Conservation (phyloP, 176 grass and related monocot genomes). For the Cenchrus americanus region DNA sequence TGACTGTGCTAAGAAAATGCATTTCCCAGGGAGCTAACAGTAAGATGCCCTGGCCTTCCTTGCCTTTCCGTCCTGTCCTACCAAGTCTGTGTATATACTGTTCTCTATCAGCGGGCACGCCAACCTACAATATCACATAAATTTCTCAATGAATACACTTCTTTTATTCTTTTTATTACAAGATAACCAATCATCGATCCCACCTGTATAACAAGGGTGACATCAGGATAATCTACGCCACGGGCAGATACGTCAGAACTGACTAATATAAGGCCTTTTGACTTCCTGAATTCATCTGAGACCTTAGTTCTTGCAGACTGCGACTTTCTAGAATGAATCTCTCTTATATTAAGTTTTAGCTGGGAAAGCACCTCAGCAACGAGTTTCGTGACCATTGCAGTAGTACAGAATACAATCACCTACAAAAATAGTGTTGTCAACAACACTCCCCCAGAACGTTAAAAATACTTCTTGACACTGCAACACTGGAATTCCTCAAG, state of each 20-base stretch:
- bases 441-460: neutral
- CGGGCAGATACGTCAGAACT: conserved; percentile 97
- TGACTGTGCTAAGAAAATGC: conserved; percentile 61
- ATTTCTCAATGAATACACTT: neutral
- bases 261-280: conserved; percentile 88
- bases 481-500: conserved; percentile 15
- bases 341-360: conserved; percentile 78
- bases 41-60: conserved; percentile 77
- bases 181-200: neutral
- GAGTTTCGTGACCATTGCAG: conserved; percentile 89
- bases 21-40: conserved; percentile 86
- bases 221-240: conserved; percentile 96
- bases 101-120: conserved; percentile 76
- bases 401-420: conserved; percentile 98
- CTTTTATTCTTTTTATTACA: neutral
- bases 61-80: conserved; percentile 86
- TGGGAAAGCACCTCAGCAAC: conserved; percentile 72
- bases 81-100: conserved; percentile 97
- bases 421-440: conserved; percentile 47
- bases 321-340: conserved; percentile 92
- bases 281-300: conserved; percentile 89
- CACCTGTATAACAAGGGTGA: conserved; percentile 88
- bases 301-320: conserved; percentile 86
- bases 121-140: conserved; percentile 55
- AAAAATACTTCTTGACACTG: neutral